These are phyloP conservation scores for Irpex lacteus DNA, from an alignment of 1,284 basidiomycete species.

Conservation along the genomic window DNA sequence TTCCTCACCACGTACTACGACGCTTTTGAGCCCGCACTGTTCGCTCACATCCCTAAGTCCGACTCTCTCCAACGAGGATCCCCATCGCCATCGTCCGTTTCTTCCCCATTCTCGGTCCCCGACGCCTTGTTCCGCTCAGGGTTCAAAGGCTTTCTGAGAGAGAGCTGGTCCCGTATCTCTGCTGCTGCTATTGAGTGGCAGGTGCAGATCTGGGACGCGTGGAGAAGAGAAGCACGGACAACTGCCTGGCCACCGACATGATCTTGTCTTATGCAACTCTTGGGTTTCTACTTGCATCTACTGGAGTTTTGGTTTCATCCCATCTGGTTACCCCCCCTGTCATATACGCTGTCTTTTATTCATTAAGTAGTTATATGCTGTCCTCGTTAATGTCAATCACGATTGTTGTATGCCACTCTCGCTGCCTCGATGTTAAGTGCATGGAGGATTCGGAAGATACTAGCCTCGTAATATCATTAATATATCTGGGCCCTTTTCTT, in stretches of 20 bases:
- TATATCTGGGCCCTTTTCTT: no score
- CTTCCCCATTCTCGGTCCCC: slow-evolving; percentile 20
- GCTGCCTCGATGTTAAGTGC: no score
- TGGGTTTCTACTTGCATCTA: not conserved
- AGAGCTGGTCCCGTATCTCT: slow-evolving; percentile 28
- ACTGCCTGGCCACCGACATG: slow-evolving; percentile 39
- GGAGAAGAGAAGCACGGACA: slow-evolving; percentile 24
- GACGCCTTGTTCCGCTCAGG: slow-evolving; percentile 30
- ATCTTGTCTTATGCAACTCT: slow-evolving; percentile 7
- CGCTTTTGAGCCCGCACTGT: slow-evolving; percentile 67
- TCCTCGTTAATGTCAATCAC: not conserved
- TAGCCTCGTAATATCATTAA: no score
- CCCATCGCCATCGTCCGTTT: slow-evolving; percentile 31
- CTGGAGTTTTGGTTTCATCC: not conserved
- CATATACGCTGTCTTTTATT: not conserved
- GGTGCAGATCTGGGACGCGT: slow-evolving; percentile 32
- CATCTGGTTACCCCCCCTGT: not conserved
- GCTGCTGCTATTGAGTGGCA: slow-evolving; percentile 28
- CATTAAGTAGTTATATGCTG: not conserved
- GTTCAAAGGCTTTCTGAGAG: slow-evolving; percentile 26
- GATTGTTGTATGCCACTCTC: not conserved
- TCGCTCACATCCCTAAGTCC: slow-evolving; percentile 45
- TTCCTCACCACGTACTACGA: slow-evolving; percentile 68
- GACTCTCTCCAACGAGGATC: slow-evolving; percentile 29
- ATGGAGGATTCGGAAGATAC: no score